Evolutionary conservation across 1,284 basidiomycete species (phyloP).

Genomic region (Cutaneotrichosporon sp.): DNA sequence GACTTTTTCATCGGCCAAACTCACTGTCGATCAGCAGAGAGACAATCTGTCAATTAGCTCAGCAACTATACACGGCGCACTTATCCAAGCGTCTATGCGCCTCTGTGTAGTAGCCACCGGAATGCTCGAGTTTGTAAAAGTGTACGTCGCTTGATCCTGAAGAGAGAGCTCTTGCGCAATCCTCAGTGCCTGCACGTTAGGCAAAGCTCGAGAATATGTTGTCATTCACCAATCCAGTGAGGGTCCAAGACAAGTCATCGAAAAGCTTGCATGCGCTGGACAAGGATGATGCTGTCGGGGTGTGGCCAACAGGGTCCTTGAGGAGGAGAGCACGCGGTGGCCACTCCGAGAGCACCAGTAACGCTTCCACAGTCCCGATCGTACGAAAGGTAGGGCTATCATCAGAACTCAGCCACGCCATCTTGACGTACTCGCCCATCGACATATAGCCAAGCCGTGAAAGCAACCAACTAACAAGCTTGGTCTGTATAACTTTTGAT

Average conservation of each 20-base stretch:
- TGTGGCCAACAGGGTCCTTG: slow-evolving; percentile 4
- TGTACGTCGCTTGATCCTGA: slow-evolving; percentile 17
- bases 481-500: slow-evolving; percentile 14
- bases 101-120: slow-evolving; percentile 1
- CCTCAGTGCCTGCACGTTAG: slow-evolving; percentile 11
- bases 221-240: slow-evolving; percentile 11
- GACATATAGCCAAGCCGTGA: slow-evolving; percentile 15
- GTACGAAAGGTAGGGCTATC: slow-evolving; percentile 11
- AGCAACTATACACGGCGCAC: slow-evolving; percentile 6
- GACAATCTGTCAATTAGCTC: slow-evolving; percentile 11
- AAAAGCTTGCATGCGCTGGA: slow-evolving; percentile 18
- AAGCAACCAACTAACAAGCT: slow-evolving; percentile 16
- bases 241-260: slow-evolving; percentile 23
- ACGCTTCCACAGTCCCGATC: slow-evolving; percentile 9
- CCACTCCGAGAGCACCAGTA: slow-evolving; percentile 23
- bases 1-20: too few relatives aligned
- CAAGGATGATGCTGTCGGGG: neutral
- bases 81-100: slow-evolving; percentile 17
- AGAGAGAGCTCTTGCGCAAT: slow-evolving; percentile 21
- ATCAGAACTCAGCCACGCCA: too few relatives aligned
- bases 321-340: slow-evolving; percentile 16
- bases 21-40: slow-evolving; percentile 22
- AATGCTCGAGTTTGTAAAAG: neutral
- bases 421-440: slow-evolving; percentile 20
- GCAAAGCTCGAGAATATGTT: neutral